Base-by-base conservation (phyloP, 2,329 filamentous ascomycete genomes). In the Microsporum ferrugineum region DNA sequence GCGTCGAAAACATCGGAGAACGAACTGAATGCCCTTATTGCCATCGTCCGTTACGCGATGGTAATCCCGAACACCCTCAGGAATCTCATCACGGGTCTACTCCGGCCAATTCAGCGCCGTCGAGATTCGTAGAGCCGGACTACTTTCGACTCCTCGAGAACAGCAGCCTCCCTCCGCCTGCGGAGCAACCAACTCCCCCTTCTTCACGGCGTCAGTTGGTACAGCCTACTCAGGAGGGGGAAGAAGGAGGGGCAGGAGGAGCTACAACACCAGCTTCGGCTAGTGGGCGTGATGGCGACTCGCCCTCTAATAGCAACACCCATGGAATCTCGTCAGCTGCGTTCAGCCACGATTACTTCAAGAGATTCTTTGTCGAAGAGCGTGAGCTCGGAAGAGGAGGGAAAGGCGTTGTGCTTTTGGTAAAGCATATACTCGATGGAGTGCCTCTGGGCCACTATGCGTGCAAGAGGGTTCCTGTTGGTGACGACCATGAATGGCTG, bases 381-480 rank as follows among this genome's bases (percentile, higher is more conserved):
- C 81, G 83, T 3, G 87, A 92, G 68, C 80, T 99, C 0, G 94
- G 94, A 0, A 84, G 88, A 69, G 94, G 95, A 27, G 94, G 95
- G 2, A 96, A 96, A 71, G 94, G 94, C 0, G 91, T 99, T 2
- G 94, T 99, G 1, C 75, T 99, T 55, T 80, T 97, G n/a, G 94
- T 99, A 7, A 85, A 89, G 63, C 94, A 99, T 75, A 82, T 95
- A 66, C 84, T 99, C 62, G 94, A 97, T 72, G 87, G 89, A 27
- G 92, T 95, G 51, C 83, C 86, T 36, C 79, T 99, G 1, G 94
- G 94, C 1, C 83, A 94, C 65, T 99, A 95, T 73, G 94, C 94
- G 10, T 99, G 94, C 79, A 99, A 99, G 75, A 85, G 95, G 53
- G 91, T 99, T 0, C 95, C 94, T 0, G 94, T 99, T 2, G 89